phyloP scores from a whole-genome alignment of 805 yeast species.

The Komagataella kurtzmanii region DNA sequence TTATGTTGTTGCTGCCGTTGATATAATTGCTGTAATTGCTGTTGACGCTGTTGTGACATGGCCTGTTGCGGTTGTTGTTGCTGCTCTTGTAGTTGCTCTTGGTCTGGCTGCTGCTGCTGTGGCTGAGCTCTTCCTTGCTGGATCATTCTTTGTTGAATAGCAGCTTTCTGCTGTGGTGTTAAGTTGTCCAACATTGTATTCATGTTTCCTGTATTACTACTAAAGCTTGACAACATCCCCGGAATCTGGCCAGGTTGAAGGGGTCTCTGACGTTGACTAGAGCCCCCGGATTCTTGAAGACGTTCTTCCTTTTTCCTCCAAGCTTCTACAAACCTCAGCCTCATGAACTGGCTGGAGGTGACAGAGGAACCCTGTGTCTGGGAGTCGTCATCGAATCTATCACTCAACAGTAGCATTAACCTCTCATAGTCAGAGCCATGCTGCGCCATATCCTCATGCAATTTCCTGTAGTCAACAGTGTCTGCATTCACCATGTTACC shows the following conservation, averaged over 20 bases:
- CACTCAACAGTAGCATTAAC: constrained; percentile 62
- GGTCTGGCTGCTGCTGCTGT: constrained; percentile 1
- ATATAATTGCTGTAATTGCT: constrained; percentile 7
- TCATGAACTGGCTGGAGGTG: constrained; percentile 51
- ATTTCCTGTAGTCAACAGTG: constrained; percentile 14
- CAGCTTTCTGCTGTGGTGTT: constrained; percentile 4
- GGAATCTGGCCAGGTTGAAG: background rate
- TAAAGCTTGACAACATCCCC: background rate
- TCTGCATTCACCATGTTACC: constrained; percentile 9
- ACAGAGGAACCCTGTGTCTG: constrained; percentile 18
- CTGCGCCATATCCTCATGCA: constrained; percentile 62
- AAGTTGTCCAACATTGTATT: constrained; percentile 3
- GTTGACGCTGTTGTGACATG: constrained; percentile 4
- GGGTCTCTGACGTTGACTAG: constrained; percentile 6
- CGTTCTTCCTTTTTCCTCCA: constrained; percentile 57
- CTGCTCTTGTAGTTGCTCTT: constrained; percentile 3
- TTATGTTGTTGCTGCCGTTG: constrained; percentile 5
- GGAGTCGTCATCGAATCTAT: constrained; percentile 25
- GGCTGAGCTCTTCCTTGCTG: constrained; percentile 5
- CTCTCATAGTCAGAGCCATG: constrained; percentile 82
- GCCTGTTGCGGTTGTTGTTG: constrained; percentile 8
- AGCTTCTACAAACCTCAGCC: constrained; percentile 82
- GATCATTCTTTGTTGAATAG: constrained; percentile 3
- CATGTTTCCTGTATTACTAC: background rate
- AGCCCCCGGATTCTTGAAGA: constrained; percentile 27